phyloP scores from a whole-genome alignment of 169 alveolate species.

The Plasmodium vinckei region DNA sequence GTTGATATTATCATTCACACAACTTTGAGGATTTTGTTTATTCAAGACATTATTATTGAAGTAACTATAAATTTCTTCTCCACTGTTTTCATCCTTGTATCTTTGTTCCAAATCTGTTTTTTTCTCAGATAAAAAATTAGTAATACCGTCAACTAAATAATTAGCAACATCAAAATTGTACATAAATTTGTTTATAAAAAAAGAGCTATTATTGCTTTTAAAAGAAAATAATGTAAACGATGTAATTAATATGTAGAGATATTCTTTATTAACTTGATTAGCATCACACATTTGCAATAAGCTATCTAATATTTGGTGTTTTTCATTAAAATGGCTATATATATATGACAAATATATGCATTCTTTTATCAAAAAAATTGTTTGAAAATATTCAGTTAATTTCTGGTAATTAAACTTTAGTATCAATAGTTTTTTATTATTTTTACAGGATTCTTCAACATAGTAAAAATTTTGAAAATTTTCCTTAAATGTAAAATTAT shows the following conservation, averaged over 20 bases:
- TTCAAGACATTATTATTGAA: not conserved
- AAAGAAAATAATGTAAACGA: constrained; percentile 60
- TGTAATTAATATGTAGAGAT: constrained; percentile 39
- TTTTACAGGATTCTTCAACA: constrained; percentile 22
- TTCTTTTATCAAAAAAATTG: constrained; percentile 59
- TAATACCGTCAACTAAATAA: constrained; percentile 15
- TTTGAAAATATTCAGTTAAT: constrained; percentile 37
- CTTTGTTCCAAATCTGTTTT: no score
- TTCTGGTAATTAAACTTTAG: constrained; percentile 37
- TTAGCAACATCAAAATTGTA: constrained; percentile 18
- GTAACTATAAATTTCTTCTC: no score
- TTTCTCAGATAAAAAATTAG: constrained; percentile 1
- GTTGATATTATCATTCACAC: not conserved
- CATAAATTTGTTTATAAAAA: constrained; percentile 36
- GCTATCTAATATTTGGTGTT: constrained; percentile 41
- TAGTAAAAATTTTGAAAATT: constrained; percentile 44
- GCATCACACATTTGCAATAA: constrained; percentile 49
- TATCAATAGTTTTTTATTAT: constrained; percentile 19
- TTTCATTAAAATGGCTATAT: constrained; percentile 37
- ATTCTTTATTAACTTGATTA: constrained; percentile 51
- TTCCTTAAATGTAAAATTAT: constrained; percentile 53
- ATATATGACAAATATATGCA: constrained; percentile 52
- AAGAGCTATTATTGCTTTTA: constrained; percentile 48
- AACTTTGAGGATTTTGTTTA: not conserved
- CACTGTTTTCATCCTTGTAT: not conserved